Evolutionary conservation across 257 asterid genomes (phyloP), one percentile per base, ranked within the genome.

Genomic region (Striga asiatica): DNA sequence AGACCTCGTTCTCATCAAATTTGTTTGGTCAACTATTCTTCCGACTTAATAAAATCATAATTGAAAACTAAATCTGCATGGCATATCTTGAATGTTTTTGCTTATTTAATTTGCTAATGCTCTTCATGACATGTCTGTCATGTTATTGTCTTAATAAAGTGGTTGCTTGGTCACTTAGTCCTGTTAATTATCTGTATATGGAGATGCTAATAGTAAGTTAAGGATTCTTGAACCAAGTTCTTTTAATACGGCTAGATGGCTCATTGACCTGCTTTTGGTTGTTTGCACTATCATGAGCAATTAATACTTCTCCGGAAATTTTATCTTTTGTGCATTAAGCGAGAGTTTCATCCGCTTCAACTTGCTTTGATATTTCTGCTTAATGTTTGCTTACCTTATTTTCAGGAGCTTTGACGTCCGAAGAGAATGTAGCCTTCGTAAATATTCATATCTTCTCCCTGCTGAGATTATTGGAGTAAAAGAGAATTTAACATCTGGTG

Each of bases 391-490:
- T 61, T 46, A 25, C 69, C 50, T 18, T 54, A 55, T 50, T 61
- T 62, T 61, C 79, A 89, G 97, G 88, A 82, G 94, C 71, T 87
- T 91, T 76, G 94, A 91, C 66, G 81, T 85, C 27, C 85, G 98
- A 60, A 78, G 77, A 56, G 98, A 91, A 78, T 87, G 97, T 62
- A 72, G 56, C 67, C 64, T 85, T 49, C 93, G 97, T 62, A 82
- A 80, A 69, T 91, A 91, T 70, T 76, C 88, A 14, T 91, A 91
- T 74, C 94, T 91, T 50, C 89, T 91, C 58, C 98, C 98, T 16
- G 83, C 84, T 60, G 94, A 84, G 49, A 54, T 87, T 34, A 87
- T 91, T 48, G 98, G 98, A 69, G 75, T 91, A 35, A 74, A 74
- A 68, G 68, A 76, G 16, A 60, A 61, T 68, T 68, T 38, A 27